Evolutionary conservation across 805 yeast species (phyloP).

Genomic region (Yamadazyma ubonensis): DNA sequence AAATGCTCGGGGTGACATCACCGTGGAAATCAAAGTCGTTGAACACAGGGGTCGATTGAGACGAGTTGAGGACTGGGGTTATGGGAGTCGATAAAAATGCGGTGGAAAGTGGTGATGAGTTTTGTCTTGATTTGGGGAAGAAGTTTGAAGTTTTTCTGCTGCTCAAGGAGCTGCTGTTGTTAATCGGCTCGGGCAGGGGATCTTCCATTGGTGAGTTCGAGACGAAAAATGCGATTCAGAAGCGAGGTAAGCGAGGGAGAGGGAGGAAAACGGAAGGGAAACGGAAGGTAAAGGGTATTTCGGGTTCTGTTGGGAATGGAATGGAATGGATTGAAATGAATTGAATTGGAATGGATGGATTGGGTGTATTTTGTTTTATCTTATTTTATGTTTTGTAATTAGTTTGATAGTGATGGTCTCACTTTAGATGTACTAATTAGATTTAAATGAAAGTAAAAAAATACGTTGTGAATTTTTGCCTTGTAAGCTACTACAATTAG

Average conservation of each 20-base stretch:
- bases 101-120: slow-evolving; percentile 9
- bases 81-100: slow-evolving; percentile 16
- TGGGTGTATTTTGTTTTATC: no score
- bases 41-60: slow-evolving; percentile 15
- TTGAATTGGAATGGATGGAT: no score
- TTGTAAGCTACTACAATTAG: no score
- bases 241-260: not conserved
- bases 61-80: slow-evolving; percentile 14
- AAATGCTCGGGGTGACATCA: slow-evolving; percentile 5
- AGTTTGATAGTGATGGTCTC: no score
- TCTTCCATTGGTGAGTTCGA: slow-evolving; percentile 12
- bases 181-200: slow-evolving; percentile 12
- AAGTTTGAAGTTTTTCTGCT: slow-evolving; percentile 16
- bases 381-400: no score
- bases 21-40: slow-evolving; percentile 16
- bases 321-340: no score
- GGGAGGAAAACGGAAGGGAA: no score
- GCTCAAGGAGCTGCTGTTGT: slow-evolving; percentile 12
- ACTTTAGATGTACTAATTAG: no score
- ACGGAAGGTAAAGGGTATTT: not conserved
- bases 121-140: slow-evolving; percentile 11
- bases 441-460: no score
- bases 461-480: no score
- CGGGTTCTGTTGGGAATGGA: no score
- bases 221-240: not conserved